These are phyloP conservation scores for Nakazawaea pomicola DNA, from an alignment of 805 yeast species.

Conservation along the genomic window DNA sequence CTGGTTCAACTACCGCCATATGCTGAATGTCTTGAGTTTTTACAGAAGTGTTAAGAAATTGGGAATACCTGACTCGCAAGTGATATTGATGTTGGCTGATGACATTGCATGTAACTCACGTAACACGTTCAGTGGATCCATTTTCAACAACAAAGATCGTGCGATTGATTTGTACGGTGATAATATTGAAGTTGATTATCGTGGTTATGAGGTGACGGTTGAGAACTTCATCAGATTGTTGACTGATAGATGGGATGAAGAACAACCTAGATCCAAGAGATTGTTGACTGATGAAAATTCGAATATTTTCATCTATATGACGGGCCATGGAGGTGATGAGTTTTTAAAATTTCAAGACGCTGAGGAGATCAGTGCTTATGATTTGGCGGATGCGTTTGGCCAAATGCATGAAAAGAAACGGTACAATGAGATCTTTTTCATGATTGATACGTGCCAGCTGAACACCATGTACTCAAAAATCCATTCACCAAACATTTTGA, in stretches of 20 bases:
- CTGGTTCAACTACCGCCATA: slow-evolving; percentile 98
- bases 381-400: slow-evolving; percentile 93
- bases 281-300: slow-evolving; percentile 90
- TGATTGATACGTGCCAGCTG: slow-evolving; percentile 99
- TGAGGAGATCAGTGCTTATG: slow-evolving; percentile 93
- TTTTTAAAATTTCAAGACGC: slow-evolving; percentile 97
- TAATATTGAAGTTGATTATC: slow-evolving; percentile 89
- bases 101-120: slow-evolving; percentile 97
- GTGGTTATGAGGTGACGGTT: slow-evolving; percentile 98
- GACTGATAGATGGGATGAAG: slow-evolving; percentile 94
- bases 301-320: slow-evolving; percentile 88
- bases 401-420: slow-evolving; percentile 96
- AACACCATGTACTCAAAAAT: slow-evolving; percentile 94
- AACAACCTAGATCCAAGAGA: slow-evolving; percentile 89
- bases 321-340: slow-evolving; percentile 99
- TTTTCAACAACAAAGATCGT: slow-evolving; percentile 89
- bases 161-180: slow-evolving; percentile 92
- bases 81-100: slow-evolving; percentile 92
- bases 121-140: slow-evolving; percentile 93
- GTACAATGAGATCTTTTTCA: slow-evolving; percentile 91
- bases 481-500: slow-evolving; percentile 86
- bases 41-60: slow-evolving; percentile 92
- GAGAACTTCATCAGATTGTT: slow-evolving; percentile 89
- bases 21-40: slow-evolving; percentile 93
- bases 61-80: slow-evolving; percentile 97